Base-by-base conservation (phyloP, 2,329 filamentous ascomycete genomes). In the Neospermospora avenae region DNA sequence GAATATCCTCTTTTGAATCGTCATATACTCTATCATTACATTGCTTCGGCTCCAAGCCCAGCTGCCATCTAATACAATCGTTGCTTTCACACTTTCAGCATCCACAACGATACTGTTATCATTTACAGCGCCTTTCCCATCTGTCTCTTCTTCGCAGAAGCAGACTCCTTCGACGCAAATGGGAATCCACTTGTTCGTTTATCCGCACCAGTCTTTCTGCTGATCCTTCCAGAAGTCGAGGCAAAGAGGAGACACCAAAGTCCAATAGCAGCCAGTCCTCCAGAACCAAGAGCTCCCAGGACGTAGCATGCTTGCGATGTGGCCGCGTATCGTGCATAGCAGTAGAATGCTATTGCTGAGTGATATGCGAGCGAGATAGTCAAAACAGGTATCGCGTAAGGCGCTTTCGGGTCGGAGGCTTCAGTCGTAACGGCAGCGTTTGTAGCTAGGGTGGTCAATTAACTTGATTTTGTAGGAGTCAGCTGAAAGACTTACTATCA, bases 131-230 rank as follows among this genome's bases (percentile, higher is more conserved):
- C 63, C 56, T 69, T 68, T 16, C 61, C 58, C 60, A 65, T 37
- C 49, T 66, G 59, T 55, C 65, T 71, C 64, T 72, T 72, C 63
- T 65, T 69, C 34, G 64, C 62, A 20, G 60, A 58, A 11, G 70
- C 71, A 37, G 72, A 70, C 71, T 84, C 81, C 4, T 67, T 69
- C 67, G 89, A 89, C 65, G 77, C 77, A 71, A 90, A 89, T 3
- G 86, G 86, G 67, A 84, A 90, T 11, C 84, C 85, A 61, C 80
- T 80, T 25, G 81, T 87, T 70, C 86, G 77, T 78, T 88, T 88
- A 70, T 89, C 87, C 35, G 82, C 84, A 0, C 86, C 85, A 1
- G 85, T 88, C 74, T 79, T 84, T 69, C 81, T 80, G 69, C 81
- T 85, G 57, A 88, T 83, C 62, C 78, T 76, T 1, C 84, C 83